Conservation (phyloP, 345 rosid species). For the Dovyalis caffra region DNA sequence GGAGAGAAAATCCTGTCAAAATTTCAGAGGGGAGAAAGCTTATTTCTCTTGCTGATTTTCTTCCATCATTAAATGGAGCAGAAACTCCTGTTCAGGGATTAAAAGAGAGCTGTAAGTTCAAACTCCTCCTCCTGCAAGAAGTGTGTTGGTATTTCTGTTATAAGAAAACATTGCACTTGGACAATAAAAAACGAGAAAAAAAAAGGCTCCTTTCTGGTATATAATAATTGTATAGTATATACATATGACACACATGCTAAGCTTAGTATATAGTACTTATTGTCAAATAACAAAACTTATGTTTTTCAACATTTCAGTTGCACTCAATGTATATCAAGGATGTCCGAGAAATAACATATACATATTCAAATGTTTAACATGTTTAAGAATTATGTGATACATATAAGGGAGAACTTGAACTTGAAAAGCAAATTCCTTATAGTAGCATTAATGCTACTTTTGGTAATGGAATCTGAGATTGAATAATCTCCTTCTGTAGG, state of each 20-base stretch:
- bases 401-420: not conserved
- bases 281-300: no score
- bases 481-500: not conserved
- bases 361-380: not conserved
- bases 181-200: not conserved
- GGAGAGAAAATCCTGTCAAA: not conserved
- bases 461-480: not conserved
- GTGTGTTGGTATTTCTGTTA: not conserved
- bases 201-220: no score
- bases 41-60: constrained; percentile 20
- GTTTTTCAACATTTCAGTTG: no score
- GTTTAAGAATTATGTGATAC: not conserved
- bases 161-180: not conserved
- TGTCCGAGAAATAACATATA: not conserved
- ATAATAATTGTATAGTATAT: no score
- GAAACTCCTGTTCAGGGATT: constrained; percentile 35
- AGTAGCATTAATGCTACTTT: no score
- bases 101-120: constrained; percentile 50
- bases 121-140: not conserved
- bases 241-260: no score
- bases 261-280: no score
- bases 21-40: not conserved
- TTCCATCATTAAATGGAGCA: constrained; percentile 17
- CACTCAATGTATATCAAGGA: not conserved
- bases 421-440: no score